These are phyloP conservation scores for Naganishia cerealis DNA, from an alignment of 1,284 basidiomycete genomes.

Conservation along the genomic window DNA sequence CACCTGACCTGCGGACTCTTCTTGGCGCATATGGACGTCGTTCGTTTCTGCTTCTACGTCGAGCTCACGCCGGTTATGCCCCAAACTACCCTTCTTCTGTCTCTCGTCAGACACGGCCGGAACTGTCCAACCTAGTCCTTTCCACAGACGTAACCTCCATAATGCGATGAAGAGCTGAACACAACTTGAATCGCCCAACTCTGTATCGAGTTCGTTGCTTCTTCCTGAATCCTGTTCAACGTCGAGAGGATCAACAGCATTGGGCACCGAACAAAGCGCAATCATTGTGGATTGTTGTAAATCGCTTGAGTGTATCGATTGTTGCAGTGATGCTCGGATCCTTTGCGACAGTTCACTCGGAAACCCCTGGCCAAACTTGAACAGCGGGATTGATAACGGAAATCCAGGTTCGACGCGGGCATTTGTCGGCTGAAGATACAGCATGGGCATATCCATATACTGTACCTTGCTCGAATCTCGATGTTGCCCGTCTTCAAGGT, in stretches of 20 bases:
- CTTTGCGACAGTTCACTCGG: background rate
- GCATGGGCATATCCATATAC: conserved; percentile 7
- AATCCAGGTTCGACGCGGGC: background rate
- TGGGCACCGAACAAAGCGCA: background rate
- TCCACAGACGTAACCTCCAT: conserved; percentile 20
- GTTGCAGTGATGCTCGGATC: background rate
- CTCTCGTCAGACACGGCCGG: background rate
- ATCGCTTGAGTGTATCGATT: background rate
- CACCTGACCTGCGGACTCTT: background rate
- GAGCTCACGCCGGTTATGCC: background rate
- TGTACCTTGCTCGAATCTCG: background rate
- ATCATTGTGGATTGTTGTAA: background rate
- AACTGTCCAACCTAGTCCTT: conserved; percentile 14
- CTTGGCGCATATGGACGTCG: background rate
- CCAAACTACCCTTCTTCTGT: background rate
- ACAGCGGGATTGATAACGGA: background rate
- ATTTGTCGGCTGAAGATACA: background rate
- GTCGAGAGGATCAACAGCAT: background rate
- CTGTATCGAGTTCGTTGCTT: background rate
- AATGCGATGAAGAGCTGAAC: conserved; percentile 10
- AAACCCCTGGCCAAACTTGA: background rate
- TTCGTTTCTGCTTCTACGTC: background rate
- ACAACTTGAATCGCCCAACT: background rate
- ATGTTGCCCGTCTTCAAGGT: background rate
- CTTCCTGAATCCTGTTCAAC: background rate